phyloP scores from a whole-genome alignment of 495 filamentous ascomycete genomes.

The Halenospora varia region DNA sequence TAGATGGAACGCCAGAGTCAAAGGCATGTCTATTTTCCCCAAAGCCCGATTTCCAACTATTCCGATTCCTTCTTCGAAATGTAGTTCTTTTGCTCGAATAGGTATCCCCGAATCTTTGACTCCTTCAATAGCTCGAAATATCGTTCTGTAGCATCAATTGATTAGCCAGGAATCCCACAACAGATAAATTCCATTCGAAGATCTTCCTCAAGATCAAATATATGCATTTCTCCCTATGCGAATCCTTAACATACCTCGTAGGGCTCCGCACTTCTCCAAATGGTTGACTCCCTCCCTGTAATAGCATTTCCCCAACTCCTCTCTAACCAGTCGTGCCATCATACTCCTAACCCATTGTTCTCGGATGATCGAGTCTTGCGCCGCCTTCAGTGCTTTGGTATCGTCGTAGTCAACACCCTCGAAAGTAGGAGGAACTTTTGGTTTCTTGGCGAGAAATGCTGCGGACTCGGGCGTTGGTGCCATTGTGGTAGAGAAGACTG shows the following conservation, averaged over 20 bases:
- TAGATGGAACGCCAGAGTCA: not conserved
- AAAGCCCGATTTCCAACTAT: not conserved
- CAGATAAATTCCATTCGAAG: too few species aligned
- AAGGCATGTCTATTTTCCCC: not conserved
- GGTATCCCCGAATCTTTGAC: conserved; percentile 79
- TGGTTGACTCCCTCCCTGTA: conserved; percentile 92
- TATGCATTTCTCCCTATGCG: not conserved
- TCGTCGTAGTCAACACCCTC: conserved; percentile 97
- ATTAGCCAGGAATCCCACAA: not conserved
- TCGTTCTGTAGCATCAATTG: conserved; percentile 55
- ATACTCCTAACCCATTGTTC: conserved; percentile 98
- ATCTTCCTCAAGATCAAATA: too few species aligned
- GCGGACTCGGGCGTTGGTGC: conserved; percentile 88
- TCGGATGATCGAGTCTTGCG: conserved; percentile 88
- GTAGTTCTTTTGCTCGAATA: conserved; percentile 91
- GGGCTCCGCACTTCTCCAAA: conserved; percentile 87
- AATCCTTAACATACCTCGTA: conserved; percentile 85
- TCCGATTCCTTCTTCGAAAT: conserved; percentile 40
- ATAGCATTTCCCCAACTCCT: conserved; percentile 97
- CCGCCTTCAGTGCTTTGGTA: conserved; percentile 81
- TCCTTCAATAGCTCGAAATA: conserved; percentile 89
- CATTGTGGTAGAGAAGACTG: conserved; percentile 27
- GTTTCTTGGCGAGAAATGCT: conserved; percentile 91
- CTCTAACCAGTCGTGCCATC: conserved; percentile 91
- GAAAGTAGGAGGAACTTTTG: conserved; percentile 88